Conservation (phyloP, 805 yeast species). For the Candida lessepsii region DNA sequence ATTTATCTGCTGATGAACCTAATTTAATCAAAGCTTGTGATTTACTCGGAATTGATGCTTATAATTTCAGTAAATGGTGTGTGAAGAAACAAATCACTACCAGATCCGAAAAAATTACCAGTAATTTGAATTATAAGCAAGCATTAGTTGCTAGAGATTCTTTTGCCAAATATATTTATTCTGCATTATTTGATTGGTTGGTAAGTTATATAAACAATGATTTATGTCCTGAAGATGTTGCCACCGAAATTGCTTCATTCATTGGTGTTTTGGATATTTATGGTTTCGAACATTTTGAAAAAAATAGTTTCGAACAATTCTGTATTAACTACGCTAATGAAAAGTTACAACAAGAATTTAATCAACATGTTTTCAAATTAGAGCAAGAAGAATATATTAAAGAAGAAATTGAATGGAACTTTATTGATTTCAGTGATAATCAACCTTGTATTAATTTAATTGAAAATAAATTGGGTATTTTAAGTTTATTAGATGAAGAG, state of each 20-base stretch:
- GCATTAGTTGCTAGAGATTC: slow-evolving; percentile 93
- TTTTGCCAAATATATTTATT: slow-evolving; percentile 91
- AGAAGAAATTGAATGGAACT: slow-evolving; percentile 95
- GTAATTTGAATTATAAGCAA: slow-evolving; percentile 78
- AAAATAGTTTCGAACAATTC: slow-evolving; percentile 94
- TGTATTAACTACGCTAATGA: slow-evolving; percentile 97
- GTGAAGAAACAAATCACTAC: slow-evolving; percentile 89
- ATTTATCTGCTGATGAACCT: slow-evolving; percentile 82
- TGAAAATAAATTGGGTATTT: slow-evolving; percentile 83
- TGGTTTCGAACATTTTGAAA: slow-evolving; percentile 95
- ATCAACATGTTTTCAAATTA: slow-evolving; percentile 93
- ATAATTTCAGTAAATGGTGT: slow-evolving; percentile 81
- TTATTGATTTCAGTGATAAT: slow-evolving; percentile 92
- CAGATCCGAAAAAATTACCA: slow-evolving; percentile 86
- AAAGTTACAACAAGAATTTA: slow-evolving; percentile 94
- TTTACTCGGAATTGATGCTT: slow-evolving; percentile 75
- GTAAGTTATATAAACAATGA: slow-evolving; percentile 81
- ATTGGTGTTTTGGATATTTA: slow-evolving; percentile 97
- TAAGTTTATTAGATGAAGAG: slow-evolving; percentile 90
- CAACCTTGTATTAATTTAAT: slow-evolving; percentile 95
- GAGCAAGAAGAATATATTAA: slow-evolving; percentile 94
- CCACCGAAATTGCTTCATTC: slow-evolving; percentile 59
- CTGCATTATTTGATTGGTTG: slow-evolving; percentile 93
- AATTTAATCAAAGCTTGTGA: slow-evolving; percentile 79
- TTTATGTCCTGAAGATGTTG: slow-evolving; percentile 72